phyloP scores from a whole-genome alignment of 352 stramenopile species.

The Thalassiosira tumida region DNA sequence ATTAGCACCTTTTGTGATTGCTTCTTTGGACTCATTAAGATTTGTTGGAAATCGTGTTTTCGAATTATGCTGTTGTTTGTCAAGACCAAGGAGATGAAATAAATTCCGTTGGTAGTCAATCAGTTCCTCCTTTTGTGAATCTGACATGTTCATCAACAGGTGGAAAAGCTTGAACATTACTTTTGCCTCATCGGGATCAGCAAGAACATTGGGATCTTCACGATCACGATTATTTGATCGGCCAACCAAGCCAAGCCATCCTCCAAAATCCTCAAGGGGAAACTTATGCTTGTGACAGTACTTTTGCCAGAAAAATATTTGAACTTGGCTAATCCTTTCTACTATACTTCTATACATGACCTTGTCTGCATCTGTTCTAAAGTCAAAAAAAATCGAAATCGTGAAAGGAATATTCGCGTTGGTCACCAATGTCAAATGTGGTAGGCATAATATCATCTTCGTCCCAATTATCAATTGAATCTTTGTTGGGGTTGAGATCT shows the following conservation, averaged over 20 bases:
- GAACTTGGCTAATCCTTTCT: conserved; percentile 4
- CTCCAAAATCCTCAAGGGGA: not conserved
- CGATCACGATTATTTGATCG: conserved; percentile 1
- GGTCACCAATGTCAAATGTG: not conserved
- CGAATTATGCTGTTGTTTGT: not conserved
- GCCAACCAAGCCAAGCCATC: conserved; percentile 7
- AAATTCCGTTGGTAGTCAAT: not conserved
- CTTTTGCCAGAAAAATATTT: conserved; percentile 36
- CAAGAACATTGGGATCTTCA: not conserved
- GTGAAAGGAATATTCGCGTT: not conserved
- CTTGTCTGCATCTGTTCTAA: not conserved
- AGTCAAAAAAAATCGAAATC: not conserved
- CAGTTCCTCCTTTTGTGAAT: not conserved
- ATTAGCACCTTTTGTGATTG: not conserved
- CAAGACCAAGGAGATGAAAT: conserved; percentile 11
- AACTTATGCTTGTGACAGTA: not conserved
- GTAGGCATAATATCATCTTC: not conserved
- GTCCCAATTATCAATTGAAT: not conserved
- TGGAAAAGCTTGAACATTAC: not conserved
- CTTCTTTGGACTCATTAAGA: not conserved
- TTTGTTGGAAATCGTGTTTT: not conserved
- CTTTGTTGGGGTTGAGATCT: not conserved
- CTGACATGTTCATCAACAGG: not conserved
- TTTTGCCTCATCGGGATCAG: not conserved
- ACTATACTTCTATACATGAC: not conserved